These are phyloP conservation scores for Rhynchospora tenuis DNA, from an alignment of 176 grass and related monocot species.

Conservation along the genomic window DNA sequence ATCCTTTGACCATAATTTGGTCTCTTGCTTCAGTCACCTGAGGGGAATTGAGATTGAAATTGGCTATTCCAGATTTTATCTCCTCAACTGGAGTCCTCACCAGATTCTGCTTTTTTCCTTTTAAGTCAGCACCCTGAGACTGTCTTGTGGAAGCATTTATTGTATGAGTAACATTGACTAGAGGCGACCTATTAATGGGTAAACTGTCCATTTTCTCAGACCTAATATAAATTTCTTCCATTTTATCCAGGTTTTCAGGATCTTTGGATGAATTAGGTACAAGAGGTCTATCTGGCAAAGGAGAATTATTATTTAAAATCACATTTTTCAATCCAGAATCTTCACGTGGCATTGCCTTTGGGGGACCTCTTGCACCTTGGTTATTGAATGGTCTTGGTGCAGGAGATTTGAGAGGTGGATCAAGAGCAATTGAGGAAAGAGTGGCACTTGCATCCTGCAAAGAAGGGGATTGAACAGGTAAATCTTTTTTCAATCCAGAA, in stretches of 20 bases:
- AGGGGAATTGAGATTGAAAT: not conserved
- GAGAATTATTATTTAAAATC: not conserved
- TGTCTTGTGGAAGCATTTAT: not conserved
- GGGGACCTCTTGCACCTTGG: not conserved
- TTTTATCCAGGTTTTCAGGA: not conserved
- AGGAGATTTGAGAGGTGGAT: constrained; percentile 24
- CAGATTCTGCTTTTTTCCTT: not conserved
- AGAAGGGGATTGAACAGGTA: not conserved
- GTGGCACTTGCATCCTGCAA: not conserved
- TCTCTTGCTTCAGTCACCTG: not conserved
- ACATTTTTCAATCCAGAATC: not conserved
- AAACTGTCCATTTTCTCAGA: constrained; percentile 3
- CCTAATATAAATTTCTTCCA: not conserved
- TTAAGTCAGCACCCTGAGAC: not conserved
- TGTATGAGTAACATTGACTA: not conserved
- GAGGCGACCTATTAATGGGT: constrained; percentile 12
- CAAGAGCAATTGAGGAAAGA: constrained; percentile 21
- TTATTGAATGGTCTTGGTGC: not conserved
- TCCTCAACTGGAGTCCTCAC: not conserved
- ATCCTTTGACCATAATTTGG: not conserved
- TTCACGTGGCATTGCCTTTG: not conserved
- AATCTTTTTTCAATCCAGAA: not conserved
- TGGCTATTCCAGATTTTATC: constrained; percentile 2
- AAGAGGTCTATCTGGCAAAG: not conserved
- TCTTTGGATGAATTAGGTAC: not conserved